Evolutionary conservation across 176 grass and related monocot species (phyloP), one percentile per base, ranked within the genome.

Genomic region (Saccharum officinarum): DNA sequence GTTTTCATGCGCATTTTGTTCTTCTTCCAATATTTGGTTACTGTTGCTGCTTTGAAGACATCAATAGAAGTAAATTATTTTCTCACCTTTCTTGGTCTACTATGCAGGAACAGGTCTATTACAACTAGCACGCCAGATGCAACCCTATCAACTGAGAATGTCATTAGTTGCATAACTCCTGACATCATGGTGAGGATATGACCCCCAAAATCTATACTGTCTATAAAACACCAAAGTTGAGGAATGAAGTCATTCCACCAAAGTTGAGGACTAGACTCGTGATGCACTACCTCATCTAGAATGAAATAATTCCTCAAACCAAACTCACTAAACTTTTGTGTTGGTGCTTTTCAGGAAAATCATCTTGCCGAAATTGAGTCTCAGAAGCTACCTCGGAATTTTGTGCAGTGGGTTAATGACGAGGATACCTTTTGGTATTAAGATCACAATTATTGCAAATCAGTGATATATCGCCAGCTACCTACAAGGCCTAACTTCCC

Each of bases 371-470:
- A 73, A 81, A 50, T 89, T 7, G 50, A 82, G 55, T 65, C 64
- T 52, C 89, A 86, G 45, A 86, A 89, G 55, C 70, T 92, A 65
- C 83, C 92, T 0, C 87, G 80, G 31, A 75, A 92, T 79, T 92
- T 94, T 52, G 81, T 80, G 3, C 82, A 90, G 34, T 94, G 92
- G 92, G 87, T 94, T 60, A 81, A 84, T 3, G 16, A 85, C 9
- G 81, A 72, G 25, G 81, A 89, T 65, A 26, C 75, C 1, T 89
- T 92, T 66, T 87, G 80, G 79, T 87, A 69, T 80, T 94, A 78
- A 91, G 80, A 60, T 59, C 20, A 20, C 22, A 28, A 85, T 78
- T 72, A 78, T 38, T n/a, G 49, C 61, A 77, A 25, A 49, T 36
- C 17, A 30, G 62, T 88, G 10, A 49, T 73, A 57, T 92, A 50